These are phyloP conservation scores for Candida sakaeoensis DNA, from an alignment of 805 yeast genomes.

Conservation along the genomic window DNA sequence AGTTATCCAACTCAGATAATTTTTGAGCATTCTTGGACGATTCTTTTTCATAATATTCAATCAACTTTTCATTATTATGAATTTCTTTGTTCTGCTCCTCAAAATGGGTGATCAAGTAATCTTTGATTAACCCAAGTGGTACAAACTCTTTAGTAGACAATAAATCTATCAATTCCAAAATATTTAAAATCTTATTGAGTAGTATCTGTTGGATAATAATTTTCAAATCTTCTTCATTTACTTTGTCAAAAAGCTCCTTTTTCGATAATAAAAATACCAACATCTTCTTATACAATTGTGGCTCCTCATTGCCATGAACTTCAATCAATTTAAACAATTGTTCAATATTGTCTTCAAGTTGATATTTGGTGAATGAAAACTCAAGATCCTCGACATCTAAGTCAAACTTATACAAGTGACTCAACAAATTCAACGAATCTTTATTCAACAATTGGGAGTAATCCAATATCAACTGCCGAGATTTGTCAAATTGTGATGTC, in stretches of 20 bases:
- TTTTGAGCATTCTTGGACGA: slow-evolving; percentile 51
- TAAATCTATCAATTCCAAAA: slow-evolving; percentile 72
- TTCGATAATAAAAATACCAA: slow-evolving; percentile 60
- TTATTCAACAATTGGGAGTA: slow-evolving; percentile 52
- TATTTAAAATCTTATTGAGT: slow-evolving; percentile 53
- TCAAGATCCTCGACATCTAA: slow-evolving; percentile 46
- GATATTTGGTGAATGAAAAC: slow-evolving; percentile 63
- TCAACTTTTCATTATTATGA: slow-evolving; percentile 60
- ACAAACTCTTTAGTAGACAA: slow-evolving; percentile 51
- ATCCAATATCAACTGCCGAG: slow-evolving; percentile 46
- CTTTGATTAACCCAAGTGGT: slow-evolving; percentile 69
- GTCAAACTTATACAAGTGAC: slow-evolving; percentile 53
- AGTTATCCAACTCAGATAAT: slow-evolving; percentile 44
- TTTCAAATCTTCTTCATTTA: slow-evolving; percentile 42
- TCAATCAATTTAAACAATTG: slow-evolving; percentile 56
- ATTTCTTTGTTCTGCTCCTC: slow-evolving; percentile 61
- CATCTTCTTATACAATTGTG: slow-evolving; percentile 63
- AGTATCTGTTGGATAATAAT: slow-evolving; percentile 53
- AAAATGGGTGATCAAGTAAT: slow-evolving; percentile 60
- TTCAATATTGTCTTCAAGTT: slow-evolving; percentile 53
- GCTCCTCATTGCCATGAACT: slow-evolving; percentile 58
- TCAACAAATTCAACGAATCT: slow-evolving; percentile 50
- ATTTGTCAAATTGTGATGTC: slow-evolving; percentile 53
- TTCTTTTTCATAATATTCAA: slow-evolving; percentile 65
- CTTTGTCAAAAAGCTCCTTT: slow-evolving; percentile 44